Base-by-base conservation (phyloP, 495 filamentous ascomycete genomes). In the Aspergillus affinis region DNA sequence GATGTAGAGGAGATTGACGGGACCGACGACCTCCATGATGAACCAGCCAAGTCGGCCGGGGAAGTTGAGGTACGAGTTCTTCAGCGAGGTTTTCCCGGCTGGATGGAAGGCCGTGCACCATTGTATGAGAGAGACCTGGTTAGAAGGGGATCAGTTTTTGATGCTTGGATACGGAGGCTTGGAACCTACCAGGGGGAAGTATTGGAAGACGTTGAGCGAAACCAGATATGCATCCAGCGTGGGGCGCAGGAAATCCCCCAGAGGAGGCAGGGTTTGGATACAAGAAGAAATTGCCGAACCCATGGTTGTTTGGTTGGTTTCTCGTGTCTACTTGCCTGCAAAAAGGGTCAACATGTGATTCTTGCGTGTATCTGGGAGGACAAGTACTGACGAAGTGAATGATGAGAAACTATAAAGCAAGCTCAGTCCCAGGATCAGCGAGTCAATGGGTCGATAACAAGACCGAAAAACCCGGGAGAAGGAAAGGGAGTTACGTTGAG, bases 11-110 rank as follows among this genome's bases (percentile, higher is more conserved):
- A 98, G 78, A 47, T 86, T 88, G 3, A 90, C 60, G 53, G 92
- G 89, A 52, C 89, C 91, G 18, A 87, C 84, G 15, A 84, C 75
- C 74, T 98, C 94, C 92, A 97, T 97, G 5, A 83, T 79, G 7
- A 85, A 82, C 94, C 94, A 98, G 55, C 82, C 91, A 29, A 90
- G 76, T 61, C 89, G 89, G 61, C 94, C 94, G n/a, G 92, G 91
- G 27, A 98, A 69, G 72, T 98, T 98, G 73, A 95, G 78, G 17
- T 75, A 76, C 46, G 86, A 91, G 5, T 72, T 60, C 10, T 81
- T 75, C 53, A 77, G 66, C 10, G 91, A 96, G n/a, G 91, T 94
- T 74, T 98, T 98, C 63, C 94, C 94, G 36, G 84, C 83, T 30
- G 81, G 81, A 71, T 92, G 88, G 77, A 81, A 90, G 30, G 82